phyloP scores from a whole-genome alignment of 345 rosid species.

The Fremontodendron californicum region DNA sequence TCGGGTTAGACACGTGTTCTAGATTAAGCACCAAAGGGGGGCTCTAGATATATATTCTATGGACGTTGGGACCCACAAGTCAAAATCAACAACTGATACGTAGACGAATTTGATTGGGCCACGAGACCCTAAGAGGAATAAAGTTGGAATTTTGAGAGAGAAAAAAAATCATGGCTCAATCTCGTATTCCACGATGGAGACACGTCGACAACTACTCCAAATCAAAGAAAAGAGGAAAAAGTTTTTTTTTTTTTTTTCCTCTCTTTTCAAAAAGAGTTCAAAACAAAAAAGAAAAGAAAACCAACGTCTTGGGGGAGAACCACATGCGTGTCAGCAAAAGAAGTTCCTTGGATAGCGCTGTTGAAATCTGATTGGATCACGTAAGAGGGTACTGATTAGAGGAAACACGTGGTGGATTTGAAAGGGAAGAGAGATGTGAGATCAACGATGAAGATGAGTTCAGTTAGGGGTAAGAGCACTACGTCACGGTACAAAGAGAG shows the following conservation, averaged over 20 bases:
- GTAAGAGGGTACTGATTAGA: conserved; percentile 13
- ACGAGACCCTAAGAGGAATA: not conserved
- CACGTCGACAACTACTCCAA: not conserved
- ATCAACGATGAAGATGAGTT: conserved; percentile 43
- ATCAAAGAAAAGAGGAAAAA: too few relatives aligned
- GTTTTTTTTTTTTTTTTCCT: not conserved
- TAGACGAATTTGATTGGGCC: not conserved
- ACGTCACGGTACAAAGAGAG: not conserved
- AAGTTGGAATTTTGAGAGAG: not conserved
- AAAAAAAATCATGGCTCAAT: not conserved
- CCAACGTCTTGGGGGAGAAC: conserved; percentile 16
- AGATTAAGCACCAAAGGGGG: not conserved
- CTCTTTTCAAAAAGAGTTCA: not conserved
- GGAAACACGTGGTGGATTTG: conserved; percentile 36
- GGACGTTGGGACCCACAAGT: not conserved
- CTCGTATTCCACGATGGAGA: not conserved
- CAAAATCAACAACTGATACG: not conserved
- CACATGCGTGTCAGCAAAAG: conserved; percentile 56
- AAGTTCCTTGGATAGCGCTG: conserved; percentile 24
- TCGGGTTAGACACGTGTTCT: not conserved
- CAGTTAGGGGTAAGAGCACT: not conserved
- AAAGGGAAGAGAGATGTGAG: not conserved
- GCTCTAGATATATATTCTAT: not conserved
- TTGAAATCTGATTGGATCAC: conserved; percentile 36
- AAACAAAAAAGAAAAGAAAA: not conserved